Evolutionary conservation across 345 rosid species (phyloP).

Genomic region (Citrus medica): DNA sequence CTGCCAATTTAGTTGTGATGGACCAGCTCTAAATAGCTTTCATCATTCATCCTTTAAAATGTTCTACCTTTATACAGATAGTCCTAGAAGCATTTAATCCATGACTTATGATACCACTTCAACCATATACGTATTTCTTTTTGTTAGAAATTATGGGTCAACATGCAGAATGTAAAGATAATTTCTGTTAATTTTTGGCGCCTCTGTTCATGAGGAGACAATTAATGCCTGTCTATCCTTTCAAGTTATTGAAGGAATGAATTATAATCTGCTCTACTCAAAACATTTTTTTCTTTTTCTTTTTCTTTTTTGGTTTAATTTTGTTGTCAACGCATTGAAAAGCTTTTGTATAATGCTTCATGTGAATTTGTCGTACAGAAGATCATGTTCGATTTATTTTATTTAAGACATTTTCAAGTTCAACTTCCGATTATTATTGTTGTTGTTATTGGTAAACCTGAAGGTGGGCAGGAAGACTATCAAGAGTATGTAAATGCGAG

Average conservation of each 20-base stretch:
- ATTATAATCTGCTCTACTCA: background rate
- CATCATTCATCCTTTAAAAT: background rate
- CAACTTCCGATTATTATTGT: background rate
- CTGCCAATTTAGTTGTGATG: background rate
- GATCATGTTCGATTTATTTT: background rate
- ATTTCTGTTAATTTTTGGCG: background rate
- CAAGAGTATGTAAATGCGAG: background rate
- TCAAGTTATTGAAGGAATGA: slow-evolving; percentile 1
- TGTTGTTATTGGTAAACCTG: slow-evolving; percentile 2
- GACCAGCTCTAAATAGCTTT: background rate
- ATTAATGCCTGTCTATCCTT: slow-evolving; percentile 6
- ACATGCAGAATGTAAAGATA: background rate
- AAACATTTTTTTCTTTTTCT: background rate
- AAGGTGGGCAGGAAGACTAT: slow-evolving; percentile 6
- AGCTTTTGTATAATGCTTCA: background rate
- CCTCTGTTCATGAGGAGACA: slow-evolving; percentile 23
- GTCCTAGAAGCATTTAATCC: background rate
- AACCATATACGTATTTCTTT: background rate
- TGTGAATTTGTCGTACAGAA: background rate
- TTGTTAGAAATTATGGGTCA: background rate
- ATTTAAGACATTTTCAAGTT: background rate
- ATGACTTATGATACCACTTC: slow-evolving; percentile 2
- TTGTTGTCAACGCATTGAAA: slow-evolving; percentile 9
- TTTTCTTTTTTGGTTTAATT: too few species aligned
- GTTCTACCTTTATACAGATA: background rate